phyloP scores from a whole-genome alignment of 192 early-diverging fungal genomes.

The Funneliformis mosseae region DNA sequence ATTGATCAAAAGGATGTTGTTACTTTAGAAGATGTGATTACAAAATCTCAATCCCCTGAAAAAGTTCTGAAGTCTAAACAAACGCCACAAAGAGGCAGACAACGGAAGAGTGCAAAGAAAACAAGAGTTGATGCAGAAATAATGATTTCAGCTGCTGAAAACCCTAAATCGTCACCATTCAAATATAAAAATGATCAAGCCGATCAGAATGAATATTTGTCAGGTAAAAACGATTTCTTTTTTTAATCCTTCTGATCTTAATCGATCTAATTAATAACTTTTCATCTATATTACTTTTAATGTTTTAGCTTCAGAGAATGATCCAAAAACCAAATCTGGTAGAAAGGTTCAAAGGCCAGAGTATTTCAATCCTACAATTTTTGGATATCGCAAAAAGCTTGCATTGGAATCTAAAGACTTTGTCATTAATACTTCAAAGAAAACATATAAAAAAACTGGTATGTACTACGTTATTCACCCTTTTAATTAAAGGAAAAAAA shows the following conservation, averaged over 20 bases:
- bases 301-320: not conserved
- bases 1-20: constrained; percentile 14
- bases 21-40: constrained; percentile 8
- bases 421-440: not conserved
- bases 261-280: not conserved
- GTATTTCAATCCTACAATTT: constrained; percentile 10
- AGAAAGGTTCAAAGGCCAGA: constrained; percentile 25
- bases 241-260: not conserved
- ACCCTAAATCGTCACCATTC: not conserved
- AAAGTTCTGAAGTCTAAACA: constrained; percentile 3
- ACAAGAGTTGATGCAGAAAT: not conserved
- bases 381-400: not conserved
- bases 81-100: not conserved
- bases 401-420: not conserved
- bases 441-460: not conserved
- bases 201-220: not conserved
- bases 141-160: not conserved
- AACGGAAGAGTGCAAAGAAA: not conserved
- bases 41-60: not conserved
- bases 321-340: constrained; percentile 30
- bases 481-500: not conserved
- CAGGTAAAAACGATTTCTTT: not conserved
- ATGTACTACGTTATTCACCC: not conserved
- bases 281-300: not conserved
- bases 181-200: constrained; percentile 16